Base-by-base conservation (phyloP, 352 stramenopile genomes). In the Phytophthora melonis region DNA sequence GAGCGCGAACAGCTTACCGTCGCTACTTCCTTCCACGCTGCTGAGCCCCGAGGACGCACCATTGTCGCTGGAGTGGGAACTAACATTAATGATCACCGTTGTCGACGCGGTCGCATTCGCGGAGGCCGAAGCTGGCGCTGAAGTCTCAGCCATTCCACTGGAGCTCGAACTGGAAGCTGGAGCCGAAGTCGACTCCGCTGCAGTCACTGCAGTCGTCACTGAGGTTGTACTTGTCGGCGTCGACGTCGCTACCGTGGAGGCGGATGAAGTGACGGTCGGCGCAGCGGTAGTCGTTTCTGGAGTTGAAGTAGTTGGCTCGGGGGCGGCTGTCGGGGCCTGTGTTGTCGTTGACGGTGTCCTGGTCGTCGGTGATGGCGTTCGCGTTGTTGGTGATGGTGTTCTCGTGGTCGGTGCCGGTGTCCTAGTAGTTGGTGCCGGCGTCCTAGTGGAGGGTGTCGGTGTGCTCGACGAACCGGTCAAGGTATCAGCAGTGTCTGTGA, bases 71-170 rank as follows among this genome's bases (percentile, higher is more conserved):
- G 50, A 64, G 1, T 67, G 43, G 10, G 70, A 73, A 43, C 63
- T 41, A 11, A 66, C 53, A 21, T 66, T 59, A 19, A 77, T 53
- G 21, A 75, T 62, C 16, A 80, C 62, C 6, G 70, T 81, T 3
- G 70, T 57, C 11, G 75, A 66, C 3, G 75, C 67, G 14, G 68
- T 79, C 21, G 75, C 66, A 13, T 41, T 79, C 27, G 74, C 66
- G 9, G 57, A 59, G 5, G 70, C 54, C 19, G 61, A 62, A 30
- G 55, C 58, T n/a, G 65, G 63, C 0, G 62, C 58, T 30, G 30
- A 32, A 19, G 68, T 75, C n/a, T 60, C 63, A 1, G 62, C 1
- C 18, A 41, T 57, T 23, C 58, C 61, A 47, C 58, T 70, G 7
- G 68, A 69, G 55, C 18, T 74, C 4, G 63, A 63, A n/a, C 43